These are phyloP conservation scores for Viola pubescens DNA, from an alignment of 441 rosid genomes.

Conservation along the genomic window DNA sequence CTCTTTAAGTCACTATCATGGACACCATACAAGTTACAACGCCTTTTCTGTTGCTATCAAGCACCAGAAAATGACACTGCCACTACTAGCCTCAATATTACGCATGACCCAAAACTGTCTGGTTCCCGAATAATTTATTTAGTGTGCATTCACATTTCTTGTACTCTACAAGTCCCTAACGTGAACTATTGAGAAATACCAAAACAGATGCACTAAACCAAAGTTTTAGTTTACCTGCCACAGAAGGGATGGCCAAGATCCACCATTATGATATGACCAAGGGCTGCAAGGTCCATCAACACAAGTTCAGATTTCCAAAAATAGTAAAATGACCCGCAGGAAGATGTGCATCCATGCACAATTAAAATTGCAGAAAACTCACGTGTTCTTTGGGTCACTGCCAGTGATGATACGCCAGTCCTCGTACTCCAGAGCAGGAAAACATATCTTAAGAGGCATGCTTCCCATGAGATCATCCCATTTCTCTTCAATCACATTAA, in stretches of 20 bases:
- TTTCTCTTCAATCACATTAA: constrained; percentile 67
- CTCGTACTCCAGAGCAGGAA: constrained; percentile 68
- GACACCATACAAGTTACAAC: background rate
- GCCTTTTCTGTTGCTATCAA: no score
- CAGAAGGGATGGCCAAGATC: constrained; percentile 94
- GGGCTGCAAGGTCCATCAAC: constrained; percentile 47
- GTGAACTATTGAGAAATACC: background rate
- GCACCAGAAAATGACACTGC: no score
- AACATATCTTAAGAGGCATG: constrained; percentile 92
- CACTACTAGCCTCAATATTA: no score
- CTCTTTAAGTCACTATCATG: background rate
- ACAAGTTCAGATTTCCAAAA: background rate
- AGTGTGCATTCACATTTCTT: no score
- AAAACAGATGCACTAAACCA: background rate
- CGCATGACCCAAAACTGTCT: no score
- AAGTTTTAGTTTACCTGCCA: constrained; percentile 64
- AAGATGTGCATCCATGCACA: background rate
- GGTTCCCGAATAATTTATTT: no score
- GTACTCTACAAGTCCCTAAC: background rate
- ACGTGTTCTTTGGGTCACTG: constrained; percentile 96
- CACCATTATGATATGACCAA: constrained; percentile 97
- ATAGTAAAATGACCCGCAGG: background rate
- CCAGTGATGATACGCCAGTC: constrained; percentile 94
- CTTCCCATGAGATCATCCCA: constrained; percentile 79
- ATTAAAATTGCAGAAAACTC: constrained; percentile 15